Percentiles rank a stretch among this genome's conserved stretches.
Conservation (phyloP, 2,329 filamentous ascomycete genomes). For the Calonectria henricotiae region DNA sequence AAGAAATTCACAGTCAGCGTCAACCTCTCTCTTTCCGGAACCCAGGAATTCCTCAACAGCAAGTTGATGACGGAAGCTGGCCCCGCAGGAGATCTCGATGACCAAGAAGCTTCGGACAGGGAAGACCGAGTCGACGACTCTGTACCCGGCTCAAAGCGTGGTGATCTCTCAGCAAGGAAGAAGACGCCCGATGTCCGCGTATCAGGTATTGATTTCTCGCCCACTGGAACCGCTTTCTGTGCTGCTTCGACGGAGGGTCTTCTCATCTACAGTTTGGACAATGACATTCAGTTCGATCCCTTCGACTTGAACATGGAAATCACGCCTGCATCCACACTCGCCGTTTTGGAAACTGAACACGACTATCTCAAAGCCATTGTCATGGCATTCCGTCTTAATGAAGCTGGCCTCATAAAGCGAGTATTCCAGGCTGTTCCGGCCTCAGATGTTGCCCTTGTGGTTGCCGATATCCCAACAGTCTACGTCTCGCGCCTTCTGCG, state of each 20-base stretch:
- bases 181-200: slow-evolving; percentile 88
- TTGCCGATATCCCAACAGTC: slow-evolving; percentile 84
- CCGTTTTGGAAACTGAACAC: slow-evolving; percentile 76
- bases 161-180: slow-evolving; percentile 85
- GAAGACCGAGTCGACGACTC: slow-evolving; percentile 86
- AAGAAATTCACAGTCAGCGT: slow-evolving; percentile 97
- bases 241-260: slow-evolving; percentile 95
- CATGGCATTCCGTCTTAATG: slow-evolving; percentile 98
- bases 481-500: slow-evolving; percentile 90
- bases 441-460: slow-evolving; percentile 82
- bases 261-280: slow-evolving; percentile 93
- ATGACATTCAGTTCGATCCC: slow-evolving; percentile 89
- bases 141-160: slow-evolving; percentile 89
- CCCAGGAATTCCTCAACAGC: slow-evolving; percentile 97
- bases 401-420: slow-evolving; percentile 83
- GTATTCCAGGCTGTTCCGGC: slow-evolving; percentile 90
- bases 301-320: slow-evolving; percentile 97
- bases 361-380: slow-evolving; percentile 94
- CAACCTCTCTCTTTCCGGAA: slow-evolving; percentile 95
- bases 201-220: slow-evolving; percentile 87
- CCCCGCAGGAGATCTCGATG: slow-evolving; percentile 87
- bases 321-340: slow-evolving; percentile 87
- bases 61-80: slow-evolving; percentile 92
- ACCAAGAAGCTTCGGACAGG: slow-evolving; percentile 88
- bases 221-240: slow-evolving; percentile 91